Percentiles rank a stretch among this genome's conserved stretches.
Conservation (phyloP, 441 rosid genomes). For the Populus hybrid region DNA sequence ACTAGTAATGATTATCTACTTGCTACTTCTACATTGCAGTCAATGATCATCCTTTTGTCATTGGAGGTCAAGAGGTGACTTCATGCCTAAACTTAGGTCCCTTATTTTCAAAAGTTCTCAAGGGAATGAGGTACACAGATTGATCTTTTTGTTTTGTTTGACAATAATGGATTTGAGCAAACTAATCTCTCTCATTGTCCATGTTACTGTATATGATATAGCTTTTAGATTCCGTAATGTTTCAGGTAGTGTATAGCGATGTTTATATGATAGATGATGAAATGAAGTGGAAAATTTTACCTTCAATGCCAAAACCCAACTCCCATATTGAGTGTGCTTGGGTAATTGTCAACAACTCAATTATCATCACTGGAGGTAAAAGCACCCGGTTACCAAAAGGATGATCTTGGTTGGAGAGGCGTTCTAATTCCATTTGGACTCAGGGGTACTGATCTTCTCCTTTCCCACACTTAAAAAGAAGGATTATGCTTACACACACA, state of each 20-base stretch:
- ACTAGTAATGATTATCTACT: too few relatives aligned
- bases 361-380: slow-evolving; percentile 71
- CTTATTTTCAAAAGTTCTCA: slow-evolving; percentile 85
- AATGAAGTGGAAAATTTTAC: slow-evolving; percentile 72
- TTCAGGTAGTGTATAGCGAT: slow-evolving; percentile 70
- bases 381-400: slow-evolving; percentile 75
- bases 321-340: slow-evolving; percentile 85
- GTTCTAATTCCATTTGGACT: slow-evolving; percentile 58
- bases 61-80: slow-evolving; percentile 96
- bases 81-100: slow-evolving; percentile 91
- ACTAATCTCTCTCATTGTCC: neutral
- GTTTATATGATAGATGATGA: slow-evolving; percentile 75
- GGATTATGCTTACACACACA: neutral
- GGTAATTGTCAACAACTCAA: slow-evolving; percentile 68
- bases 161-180: neutral
- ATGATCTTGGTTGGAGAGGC: slow-evolving; percentile 82
- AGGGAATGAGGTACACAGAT: slow-evolving; percentile 55
- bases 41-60: slow-evolving; percentile 53
- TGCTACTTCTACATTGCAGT: slow-evolving; percentile 35
- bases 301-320: slow-evolving; percentile 74
- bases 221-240: slow-evolving; percentile 1
- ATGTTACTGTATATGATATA: neutral
- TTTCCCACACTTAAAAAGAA: neutral
- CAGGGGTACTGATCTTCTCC: slow-evolving; percentile 40
- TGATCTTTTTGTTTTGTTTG: neutral